Evolutionary conservation across 768 basidiomycete species (phyloP).

Genomic region (Russula dissimulans): DNA sequence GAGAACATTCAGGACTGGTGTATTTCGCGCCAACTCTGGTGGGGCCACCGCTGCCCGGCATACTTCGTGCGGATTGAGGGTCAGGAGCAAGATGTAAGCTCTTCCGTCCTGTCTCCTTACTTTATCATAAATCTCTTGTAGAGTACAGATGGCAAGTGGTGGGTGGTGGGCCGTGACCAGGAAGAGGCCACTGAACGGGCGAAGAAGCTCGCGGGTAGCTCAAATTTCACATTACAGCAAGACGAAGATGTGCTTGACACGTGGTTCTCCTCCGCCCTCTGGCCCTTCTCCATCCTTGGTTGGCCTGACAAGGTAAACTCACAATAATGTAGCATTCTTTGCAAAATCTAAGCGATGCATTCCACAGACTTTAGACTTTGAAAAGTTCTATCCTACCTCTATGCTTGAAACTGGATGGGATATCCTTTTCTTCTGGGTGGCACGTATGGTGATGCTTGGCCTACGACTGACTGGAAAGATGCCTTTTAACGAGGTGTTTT

Average conservation of each 20-base stretch:
- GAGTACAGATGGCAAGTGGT: constrained; percentile 64
- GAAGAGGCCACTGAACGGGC: constrained; percentile 76
- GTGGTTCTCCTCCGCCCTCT: constrained; percentile 96
- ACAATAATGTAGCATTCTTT: background rate
- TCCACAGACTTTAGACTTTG: constrained; percentile 62
- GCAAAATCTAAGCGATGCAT: constrained; percentile 1
- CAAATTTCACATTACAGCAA: constrained; percentile 70
- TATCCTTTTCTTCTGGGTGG: constrained; percentile 99
- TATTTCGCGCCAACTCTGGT: constrained; percentile 97
- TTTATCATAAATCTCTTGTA: constrained; percentile 23
- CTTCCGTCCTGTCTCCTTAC: too few relatives aligned
- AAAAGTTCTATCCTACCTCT: constrained; percentile 81
- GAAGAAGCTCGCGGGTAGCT: constrained; percentile 54
- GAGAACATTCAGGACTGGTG: constrained; percentile 98
- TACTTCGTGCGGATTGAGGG: constrained; percentile 88
- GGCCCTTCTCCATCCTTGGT: constrained; percentile 96
- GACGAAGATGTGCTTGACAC: constrained; percentile 98
- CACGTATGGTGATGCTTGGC: constrained; percentile 94
- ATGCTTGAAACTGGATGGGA: constrained; percentile 98
- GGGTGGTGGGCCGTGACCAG: constrained; percentile 81
- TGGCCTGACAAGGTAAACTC: constrained; percentile 81
- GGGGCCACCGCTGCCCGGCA: constrained; percentile 95
- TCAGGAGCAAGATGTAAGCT: constrained; percentile 49
- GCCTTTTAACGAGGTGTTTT: constrained; percentile 93
- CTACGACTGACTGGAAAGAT: constrained; percentile 79